Percentiles rank a stretch among this genome's conserved stretches.
These are phyloP conservation scores for Phialophora chinensis DNA, from an alignment of 2,329 filamentous ascomycete species.

Conservation along the genomic window DNA sequence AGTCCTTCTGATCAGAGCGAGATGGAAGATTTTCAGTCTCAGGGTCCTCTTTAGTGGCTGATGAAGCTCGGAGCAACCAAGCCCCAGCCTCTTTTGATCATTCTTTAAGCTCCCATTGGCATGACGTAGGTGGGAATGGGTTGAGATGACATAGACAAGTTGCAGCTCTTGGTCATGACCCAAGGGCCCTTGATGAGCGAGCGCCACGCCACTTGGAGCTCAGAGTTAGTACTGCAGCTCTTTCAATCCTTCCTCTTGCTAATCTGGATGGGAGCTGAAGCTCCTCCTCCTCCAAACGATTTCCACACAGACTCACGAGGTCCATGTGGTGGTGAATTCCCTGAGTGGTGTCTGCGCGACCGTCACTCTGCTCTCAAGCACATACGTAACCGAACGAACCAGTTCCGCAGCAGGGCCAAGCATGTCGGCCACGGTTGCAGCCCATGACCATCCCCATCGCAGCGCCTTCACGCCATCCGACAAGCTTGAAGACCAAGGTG, in stretches of 20 bases:
- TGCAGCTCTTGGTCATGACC: conserved; percentile 31
- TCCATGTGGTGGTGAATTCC: conserved; percentile 17
- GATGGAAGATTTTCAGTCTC: neutral
- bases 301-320: neutral
- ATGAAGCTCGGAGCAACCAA: neutral
- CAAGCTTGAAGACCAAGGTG: conserved; percentile 49
- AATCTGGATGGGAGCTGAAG: conserved; percentile 8
- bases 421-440: conserved; percentile 32
- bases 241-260: conserved; percentile 13
- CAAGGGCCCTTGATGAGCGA: conserved; percentile 23
- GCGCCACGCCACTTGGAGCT: conserved; percentile 24
- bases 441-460: conserved; percentile 14
- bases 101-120: conserved; percentile 7
- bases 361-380: conserved; percentile 3
- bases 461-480: conserved; percentile 30
- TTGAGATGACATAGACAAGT: conserved; percentile 33
- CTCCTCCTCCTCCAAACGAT: neutral
- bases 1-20: neutral
- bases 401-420: conserved; percentile 23
- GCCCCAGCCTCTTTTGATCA: conserved; percentile 1
- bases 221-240: conserved; percentile 17
- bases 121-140: conserved; percentile 32
- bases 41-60: conserved; percentile 3
- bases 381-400: conserved; percentile 14
- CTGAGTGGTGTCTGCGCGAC: conserved; percentile 18